A percentile compares a stretch with the other conserved stretches of the same genome.
phyloP scores from a whole-genome alignment of 2,329 filamentous ascomycete species.

The Fusarium zealandicum region DNA sequence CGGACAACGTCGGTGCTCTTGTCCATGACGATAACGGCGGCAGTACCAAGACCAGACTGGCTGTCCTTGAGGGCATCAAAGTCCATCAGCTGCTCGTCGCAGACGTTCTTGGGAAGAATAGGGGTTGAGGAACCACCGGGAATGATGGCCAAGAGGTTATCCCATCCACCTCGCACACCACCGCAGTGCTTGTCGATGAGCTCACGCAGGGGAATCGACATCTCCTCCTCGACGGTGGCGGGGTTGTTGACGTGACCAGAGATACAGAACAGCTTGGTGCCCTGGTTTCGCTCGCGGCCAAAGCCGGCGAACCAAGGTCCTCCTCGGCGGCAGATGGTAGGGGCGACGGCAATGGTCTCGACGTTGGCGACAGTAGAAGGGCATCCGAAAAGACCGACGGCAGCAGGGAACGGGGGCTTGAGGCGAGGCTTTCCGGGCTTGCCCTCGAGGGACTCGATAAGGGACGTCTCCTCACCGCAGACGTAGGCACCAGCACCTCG shows the following conservation, averaged over 20 bases:
- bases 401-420: conserved; percentile 97
- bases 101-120: conserved; percentile 87
- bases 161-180: conserved; percentile 95
- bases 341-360: conserved; percentile 93
- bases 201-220: conserved; percentile 95
- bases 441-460: conserved; percentile 97
- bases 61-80: conserved; percentile 98
- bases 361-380: conserved; percentile 98
- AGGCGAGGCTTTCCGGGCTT: conserved; percentile 98
- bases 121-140: conserved; percentile 97
- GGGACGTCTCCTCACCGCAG: conserved; percentile 96
- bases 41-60: conserved; percentile 95
- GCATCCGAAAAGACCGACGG: conserved; percentile 97
- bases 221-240: conserved; percentile 97
- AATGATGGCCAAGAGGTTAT: conserved; percentile 94
- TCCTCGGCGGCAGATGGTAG: conserved; percentile 93
- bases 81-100: conserved; percentile 98
- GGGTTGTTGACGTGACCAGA: conserved; percentile 99
- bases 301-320: conserved; percentile 93
- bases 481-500: conserved; percentile 97
- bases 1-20: conserved; percentile 96
- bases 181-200: conserved; percentile 98
- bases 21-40: conserved; percentile 98
- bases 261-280: conserved; percentile 98
- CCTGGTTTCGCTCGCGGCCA: conserved; percentile 93